phyloP scores from a whole-genome alignment of 495 filamentous ascomycete genomes.

The Podospora conica region DNA sequence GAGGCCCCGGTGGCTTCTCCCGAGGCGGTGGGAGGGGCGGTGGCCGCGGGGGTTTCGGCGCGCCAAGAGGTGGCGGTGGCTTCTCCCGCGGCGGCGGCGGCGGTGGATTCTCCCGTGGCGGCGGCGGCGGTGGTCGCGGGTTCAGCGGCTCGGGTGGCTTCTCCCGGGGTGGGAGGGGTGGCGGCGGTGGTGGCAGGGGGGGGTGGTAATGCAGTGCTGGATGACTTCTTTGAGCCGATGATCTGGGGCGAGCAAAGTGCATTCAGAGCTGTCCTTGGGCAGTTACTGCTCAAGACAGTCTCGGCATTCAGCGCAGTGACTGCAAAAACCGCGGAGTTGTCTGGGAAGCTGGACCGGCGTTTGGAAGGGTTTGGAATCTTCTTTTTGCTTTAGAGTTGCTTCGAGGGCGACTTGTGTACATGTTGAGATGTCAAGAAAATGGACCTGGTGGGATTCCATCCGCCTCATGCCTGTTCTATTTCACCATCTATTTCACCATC shows the following conservation, averaged over 20 bases:
- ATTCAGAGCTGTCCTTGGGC: not conserved
- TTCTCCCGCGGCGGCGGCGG: slow-evolving; percentile 18
- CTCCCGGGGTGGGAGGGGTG: slow-evolving; percentile 17
- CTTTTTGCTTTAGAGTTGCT: slow-evolving; percentile 10
- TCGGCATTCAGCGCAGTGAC: slow-evolving; percentile 13
- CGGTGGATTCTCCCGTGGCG: slow-evolving; percentile 15
- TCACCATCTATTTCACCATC: not conserved
- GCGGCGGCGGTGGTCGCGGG: slow-evolving; percentile 23
- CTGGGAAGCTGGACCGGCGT: slow-evolving; percentile 24
- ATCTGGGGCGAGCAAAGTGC: not conserved
- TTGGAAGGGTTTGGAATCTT: slow-evolving; percentile 21
- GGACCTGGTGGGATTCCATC: not conserved
- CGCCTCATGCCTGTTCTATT: not conserved
- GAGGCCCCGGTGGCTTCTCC: slow-evolving; percentile 44
- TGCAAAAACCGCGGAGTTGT: slow-evolving; percentile 13
- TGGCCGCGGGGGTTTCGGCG: slow-evolving; percentile 32
- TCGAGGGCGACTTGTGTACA: slow-evolving; percentile 5
- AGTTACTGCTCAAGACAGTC: not conserved
- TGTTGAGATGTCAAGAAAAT: not conserved
- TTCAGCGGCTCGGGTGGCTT: slow-evolving; percentile 22
- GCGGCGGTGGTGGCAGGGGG: slow-evolving; percentile 23
- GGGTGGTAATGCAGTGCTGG: slow-evolving; percentile 8
- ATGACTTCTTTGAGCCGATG: not conserved
- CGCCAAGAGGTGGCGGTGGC: slow-evolving; percentile 38
- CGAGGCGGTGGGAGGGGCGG: slow-evolving; percentile 40